These are phyloP conservation scores for Penicillium sp. DNA, from an alignment of 2,329 filamentous ascomycete species.

Conservation along the genomic window DNA sequence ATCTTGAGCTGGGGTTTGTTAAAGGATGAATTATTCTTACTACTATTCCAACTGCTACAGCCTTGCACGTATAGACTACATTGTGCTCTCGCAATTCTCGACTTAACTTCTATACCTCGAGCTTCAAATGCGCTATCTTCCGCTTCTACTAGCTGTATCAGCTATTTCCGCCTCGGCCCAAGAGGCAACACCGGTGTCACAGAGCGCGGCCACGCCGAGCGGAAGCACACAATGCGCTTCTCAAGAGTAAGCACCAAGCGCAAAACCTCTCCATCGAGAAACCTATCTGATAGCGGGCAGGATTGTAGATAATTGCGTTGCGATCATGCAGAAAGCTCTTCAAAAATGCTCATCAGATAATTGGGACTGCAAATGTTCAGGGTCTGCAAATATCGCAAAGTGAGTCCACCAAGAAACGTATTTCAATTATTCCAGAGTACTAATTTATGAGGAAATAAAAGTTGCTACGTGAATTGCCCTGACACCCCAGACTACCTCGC, in stretches of 20 bases:
- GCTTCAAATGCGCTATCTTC: slow-evolving; percentile 8
- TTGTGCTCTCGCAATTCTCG: neutral
- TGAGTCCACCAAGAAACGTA: slow-evolving; percentile 8
- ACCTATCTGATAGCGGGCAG: slow-evolving; percentile 13
- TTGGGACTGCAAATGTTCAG: slow-evolving; percentile 31
- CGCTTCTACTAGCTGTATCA: slow-evolving; percentile 13
- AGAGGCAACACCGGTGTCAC: slow-evolving; percentile 8
- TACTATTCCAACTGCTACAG: neutral
- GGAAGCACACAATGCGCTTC: slow-evolving; percentile 15
- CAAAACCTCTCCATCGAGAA: too few relatives aligned
- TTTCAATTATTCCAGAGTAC: neutral
- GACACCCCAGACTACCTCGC: slow-evolving; percentile 20
- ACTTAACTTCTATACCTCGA: too few relatives aligned
- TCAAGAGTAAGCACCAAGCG: slow-evolving; percentile 15
- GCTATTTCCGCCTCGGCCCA: slow-evolving; percentile 15
- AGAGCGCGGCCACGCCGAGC: slow-evolving; percentile 4
- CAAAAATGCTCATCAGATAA: slow-evolving; percentile 16
- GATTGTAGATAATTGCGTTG: slow-evolving; percentile 24
- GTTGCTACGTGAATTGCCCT: slow-evolving; percentile 28
- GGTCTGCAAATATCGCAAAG: slow-evolving; percentile 27
- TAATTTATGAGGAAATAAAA: slow-evolving; percentile 6
- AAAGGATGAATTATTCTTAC: neutral
- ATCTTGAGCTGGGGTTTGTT: neutral
- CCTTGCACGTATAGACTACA: neutral
- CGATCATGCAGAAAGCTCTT: slow-evolving; percentile 19